Evolutionary conservation across 176 grass and related monocot species (phyloP).

Genomic region (Lolium rigidum): DNA sequence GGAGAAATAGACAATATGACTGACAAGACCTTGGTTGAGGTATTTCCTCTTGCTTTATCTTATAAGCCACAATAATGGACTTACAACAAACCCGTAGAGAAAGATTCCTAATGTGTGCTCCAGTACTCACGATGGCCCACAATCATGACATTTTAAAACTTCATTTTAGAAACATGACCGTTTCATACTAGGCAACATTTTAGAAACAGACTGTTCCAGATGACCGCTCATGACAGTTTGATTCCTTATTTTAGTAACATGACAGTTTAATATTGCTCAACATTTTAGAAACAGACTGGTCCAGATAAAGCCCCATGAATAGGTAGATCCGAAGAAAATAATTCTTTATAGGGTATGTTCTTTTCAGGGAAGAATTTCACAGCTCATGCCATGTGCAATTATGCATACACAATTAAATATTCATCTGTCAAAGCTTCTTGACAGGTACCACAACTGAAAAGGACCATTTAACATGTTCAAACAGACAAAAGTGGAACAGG

Average conservation of each 20-base stretch:
- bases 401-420: constrained; percentile 12
- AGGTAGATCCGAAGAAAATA: not conserved
- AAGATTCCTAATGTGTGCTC: not conserved
- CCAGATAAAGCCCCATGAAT: not conserved
- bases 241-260: not conserved
- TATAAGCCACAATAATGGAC: not conserved
- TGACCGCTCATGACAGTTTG: not conserved
- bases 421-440: constrained; percentile 19
- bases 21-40: not conserved
- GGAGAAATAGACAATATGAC: not conserved
- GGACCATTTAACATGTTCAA: not conserved
- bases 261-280: not conserved
- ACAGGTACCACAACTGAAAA: not conserved
- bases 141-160: not conserved
- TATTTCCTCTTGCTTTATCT: not conserved
- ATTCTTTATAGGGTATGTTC: constrained; percentile 17
- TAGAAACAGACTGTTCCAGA: constrained; percentile 9
- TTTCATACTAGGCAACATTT: not conserved
- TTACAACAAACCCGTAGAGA: not conserved
- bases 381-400: constrained; percentile 46
- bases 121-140: not conserved
- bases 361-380: constrained; percentile 16
- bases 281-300: constrained; percentile 13
- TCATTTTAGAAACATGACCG: not conserved
- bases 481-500: not conserved